Percentiles rank a stretch among this genome's conserved stretches.
phyloP scores from a whole-genome alignment of 139 green algal genomes.

The Mesotaenium endlicherianum region DNA sequence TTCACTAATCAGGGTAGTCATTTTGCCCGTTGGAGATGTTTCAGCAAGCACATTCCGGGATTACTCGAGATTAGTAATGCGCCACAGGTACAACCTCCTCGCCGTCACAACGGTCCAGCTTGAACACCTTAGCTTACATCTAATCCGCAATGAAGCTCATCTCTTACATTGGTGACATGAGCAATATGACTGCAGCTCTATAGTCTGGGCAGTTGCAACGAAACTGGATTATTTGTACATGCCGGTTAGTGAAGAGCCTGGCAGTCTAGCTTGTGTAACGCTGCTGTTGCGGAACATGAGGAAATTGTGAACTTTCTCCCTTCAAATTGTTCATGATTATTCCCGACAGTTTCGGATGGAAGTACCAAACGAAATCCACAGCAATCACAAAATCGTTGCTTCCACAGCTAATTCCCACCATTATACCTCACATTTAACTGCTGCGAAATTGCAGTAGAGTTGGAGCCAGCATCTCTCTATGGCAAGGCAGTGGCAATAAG shows the following conservation, averaged over 20 bases:
- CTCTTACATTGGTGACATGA: background rate
- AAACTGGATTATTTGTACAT: too few relatives aligned
- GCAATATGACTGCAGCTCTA: background rate
- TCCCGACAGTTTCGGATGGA: too few relatives aligned
- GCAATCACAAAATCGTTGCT: background rate
- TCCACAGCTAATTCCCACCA: background rate
- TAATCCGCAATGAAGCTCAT: background rate
- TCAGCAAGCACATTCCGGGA: constrained; percentile 24
- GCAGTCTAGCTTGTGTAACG: too few relatives aligned
- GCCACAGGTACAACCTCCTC: constrained; percentile 1
- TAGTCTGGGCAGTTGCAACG: too few relatives aligned
- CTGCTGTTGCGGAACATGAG: too few relatives aligned
- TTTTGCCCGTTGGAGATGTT: constrained; percentile 43
- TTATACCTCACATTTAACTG: background rate
- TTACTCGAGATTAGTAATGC: constrained; percentile 19
- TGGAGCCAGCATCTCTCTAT: background rate
- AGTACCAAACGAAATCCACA: background rate
- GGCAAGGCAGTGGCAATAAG: background rate
- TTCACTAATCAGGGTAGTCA: constrained; percentile 32
- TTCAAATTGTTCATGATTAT: too few relatives aligned
- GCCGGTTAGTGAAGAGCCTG: too few relatives aligned
- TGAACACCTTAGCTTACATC: background rate
- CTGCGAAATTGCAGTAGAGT: background rate
- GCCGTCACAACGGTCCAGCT: background rate
- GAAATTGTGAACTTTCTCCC: too few relatives aligned